phyloP scores from a whole-genome alignment of 2,329 filamentous ascomycete species.

The Coniochaeta hoffmannii region DNA sequence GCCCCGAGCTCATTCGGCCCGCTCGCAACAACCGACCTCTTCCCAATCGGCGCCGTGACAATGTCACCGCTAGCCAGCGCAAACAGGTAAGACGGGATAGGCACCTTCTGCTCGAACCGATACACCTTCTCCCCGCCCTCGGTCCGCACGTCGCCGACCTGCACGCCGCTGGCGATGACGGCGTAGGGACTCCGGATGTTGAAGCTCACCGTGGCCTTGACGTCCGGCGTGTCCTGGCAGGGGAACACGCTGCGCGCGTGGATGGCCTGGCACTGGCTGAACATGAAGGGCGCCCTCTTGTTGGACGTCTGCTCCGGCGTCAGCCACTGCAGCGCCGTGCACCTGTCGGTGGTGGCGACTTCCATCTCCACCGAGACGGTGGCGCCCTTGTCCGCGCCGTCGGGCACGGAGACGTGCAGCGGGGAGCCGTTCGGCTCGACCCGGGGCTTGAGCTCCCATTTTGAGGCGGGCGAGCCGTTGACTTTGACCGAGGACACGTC shows the following conservation, averaged over 20 bases:
- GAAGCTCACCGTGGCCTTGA: slow-evolving; percentile 93
- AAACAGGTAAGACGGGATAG: slow-evolving; percentile 91
- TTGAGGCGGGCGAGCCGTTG: slow-evolving; percentile 48
- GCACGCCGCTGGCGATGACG: slow-evolving; percentile 84
- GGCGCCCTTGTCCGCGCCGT: slow-evolving; percentile 44
- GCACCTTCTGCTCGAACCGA: slow-evolving; percentile 81
- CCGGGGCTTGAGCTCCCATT: slow-evolving; percentile 65
- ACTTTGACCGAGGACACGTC: slow-evolving; percentile 66
- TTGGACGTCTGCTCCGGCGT: slow-evolving; percentile 89
- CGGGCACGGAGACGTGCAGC: slow-evolving; percentile 55
- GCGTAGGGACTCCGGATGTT: slow-evolving; percentile 79
- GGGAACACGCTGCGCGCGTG: slow-evolving; percentile 91
- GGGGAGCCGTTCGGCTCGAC: slow-evolving; percentile 69
- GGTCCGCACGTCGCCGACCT: slow-evolving; percentile 39
- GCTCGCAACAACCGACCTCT: slow-evolving; percentile 75
- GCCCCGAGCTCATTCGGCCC: slow-evolving; percentile 79
- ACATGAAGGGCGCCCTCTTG: slow-evolving; percentile 95
- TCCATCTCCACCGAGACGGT: slow-evolving; percentile 53
- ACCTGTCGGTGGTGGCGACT: slow-evolving; percentile 76
- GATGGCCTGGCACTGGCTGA: slow-evolving; percentile 96
- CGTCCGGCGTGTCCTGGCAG: slow-evolving; percentile 94
- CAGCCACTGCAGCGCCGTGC: slow-evolving; percentile 93
- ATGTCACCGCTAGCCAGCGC: slow-evolving; percentile 87
- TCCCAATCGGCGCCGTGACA: slow-evolving; percentile 76
- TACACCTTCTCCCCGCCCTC: slow-evolving; percentile 60